A percentile compares a stretch with the other conserved stretches of the same genome.
phyloP scores from a whole-genome alignment of 805 yeast species.

The Metschnikowia borealis region DNA sequence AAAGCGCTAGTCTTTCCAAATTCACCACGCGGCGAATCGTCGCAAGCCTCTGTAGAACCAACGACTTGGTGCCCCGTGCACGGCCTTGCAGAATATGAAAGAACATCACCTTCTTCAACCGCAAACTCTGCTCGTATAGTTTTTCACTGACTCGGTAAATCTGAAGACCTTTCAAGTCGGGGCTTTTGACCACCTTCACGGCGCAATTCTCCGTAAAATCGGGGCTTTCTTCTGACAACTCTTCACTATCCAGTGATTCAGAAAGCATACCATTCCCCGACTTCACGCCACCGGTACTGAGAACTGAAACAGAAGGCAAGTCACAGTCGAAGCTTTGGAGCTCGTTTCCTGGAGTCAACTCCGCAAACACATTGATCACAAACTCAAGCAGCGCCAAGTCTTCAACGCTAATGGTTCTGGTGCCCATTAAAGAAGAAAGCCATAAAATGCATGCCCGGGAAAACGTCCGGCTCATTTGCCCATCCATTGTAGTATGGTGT shows the following conservation, averaged over 20 bases:
- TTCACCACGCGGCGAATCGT: slow-evolving; percentile 11
- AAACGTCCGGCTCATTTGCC: not conserved
- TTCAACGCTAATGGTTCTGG: not conserved
- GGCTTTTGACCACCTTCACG: not conserved
- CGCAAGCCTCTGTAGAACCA: slow-evolving; percentile 11
- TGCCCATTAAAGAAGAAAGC: slow-evolving; percentile 4
- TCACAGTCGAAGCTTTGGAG: not conserved
- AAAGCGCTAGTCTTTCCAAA: slow-evolving; percentile 13
- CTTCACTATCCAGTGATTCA: too few species aligned
- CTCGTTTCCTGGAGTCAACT: slow-evolving; percentile 1
- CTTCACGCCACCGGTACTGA: not conserved
- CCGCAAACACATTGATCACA: not conserved
- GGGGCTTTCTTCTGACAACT: not conserved
- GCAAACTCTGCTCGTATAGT: not conserved
- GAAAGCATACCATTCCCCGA: not conserved
- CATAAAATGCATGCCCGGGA: slow-evolving; percentile 2
- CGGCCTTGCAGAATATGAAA: slow-evolving; percentile 11
- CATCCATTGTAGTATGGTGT: not conserved
- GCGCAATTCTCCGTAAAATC: not conserved
- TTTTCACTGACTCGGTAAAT: not conserved
- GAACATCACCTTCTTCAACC: slow-evolving; percentile 5
- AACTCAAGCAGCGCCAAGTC: slow-evolving; percentile 5
- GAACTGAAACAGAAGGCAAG: slow-evolving; percentile 1
- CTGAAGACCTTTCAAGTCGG: not conserved
- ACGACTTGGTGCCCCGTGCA: slow-evolving; percentile 12